phyloP scores from a whole-genome alignment of 331 rosid genomes.

The Malus hybrid region DNA sequence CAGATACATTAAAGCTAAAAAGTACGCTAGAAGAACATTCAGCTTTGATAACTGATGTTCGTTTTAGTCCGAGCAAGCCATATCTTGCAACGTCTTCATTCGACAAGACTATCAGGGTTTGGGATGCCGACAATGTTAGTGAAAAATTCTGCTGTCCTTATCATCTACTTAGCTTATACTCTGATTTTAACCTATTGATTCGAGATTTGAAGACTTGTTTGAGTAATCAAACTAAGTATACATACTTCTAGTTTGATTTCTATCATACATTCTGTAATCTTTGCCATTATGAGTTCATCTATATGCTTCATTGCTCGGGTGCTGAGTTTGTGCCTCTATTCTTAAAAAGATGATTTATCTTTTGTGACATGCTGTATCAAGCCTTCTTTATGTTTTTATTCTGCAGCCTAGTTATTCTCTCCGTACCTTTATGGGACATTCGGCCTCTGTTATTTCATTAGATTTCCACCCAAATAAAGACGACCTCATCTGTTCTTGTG shows the following conservation, averaged over 20 bases:
- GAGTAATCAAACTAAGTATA: background rate
- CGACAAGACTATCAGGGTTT: slow-evolving; percentile 93
- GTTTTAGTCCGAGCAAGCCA: slow-evolving; percentile 82
- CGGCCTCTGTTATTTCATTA: slow-evolving; percentile 69
- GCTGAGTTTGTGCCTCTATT: background rate
- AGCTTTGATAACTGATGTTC: slow-evolving; percentile 81
- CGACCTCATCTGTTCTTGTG: slow-evolving; percentile 91
- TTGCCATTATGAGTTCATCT: background rate
- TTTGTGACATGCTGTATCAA: background rate
- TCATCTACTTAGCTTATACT: background rate
- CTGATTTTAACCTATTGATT: background rate
- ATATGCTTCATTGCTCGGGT: background rate
- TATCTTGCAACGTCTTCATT: slow-evolving; percentile 95
- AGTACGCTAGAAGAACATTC: slow-evolving; percentile 80
- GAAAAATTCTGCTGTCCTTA: background rate
- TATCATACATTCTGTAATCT: background rate
- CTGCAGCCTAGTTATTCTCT: slow-evolving; percentile 88
- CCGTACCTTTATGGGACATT: slow-evolving; percentile 85
- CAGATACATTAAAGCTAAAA: slow-evolving; percentile 72
- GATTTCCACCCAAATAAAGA: slow-evolving; percentile 97
- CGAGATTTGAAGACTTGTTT: background rate
- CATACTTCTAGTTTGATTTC: background rate
- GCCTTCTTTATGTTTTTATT: background rate
- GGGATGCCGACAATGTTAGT: slow-evolving; percentile 98
- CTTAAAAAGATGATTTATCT: background rate